A percentile compares a stretch with the other conserved stretches of the same genome.
Evolutionary conservation across 73 alveolate genomes (phyloP).

Genomic region (Symbiodinium pilosum): DNA sequence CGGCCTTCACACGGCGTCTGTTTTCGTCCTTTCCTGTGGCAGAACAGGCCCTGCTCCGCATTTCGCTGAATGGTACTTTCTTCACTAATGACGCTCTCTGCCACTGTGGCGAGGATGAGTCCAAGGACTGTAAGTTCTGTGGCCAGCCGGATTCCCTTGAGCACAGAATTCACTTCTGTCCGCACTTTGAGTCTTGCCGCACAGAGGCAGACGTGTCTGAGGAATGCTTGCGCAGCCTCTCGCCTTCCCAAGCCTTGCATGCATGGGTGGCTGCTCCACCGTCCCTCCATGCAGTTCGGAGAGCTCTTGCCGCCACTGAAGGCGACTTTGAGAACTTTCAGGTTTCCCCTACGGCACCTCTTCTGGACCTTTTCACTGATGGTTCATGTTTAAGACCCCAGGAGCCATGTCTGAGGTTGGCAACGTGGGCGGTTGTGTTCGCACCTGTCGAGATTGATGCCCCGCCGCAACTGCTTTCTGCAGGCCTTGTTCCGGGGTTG

Average conservation of each 20-base stretch:
- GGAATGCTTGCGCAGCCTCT: too few relatives aligned
- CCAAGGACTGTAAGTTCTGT: background rate
- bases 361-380: background rate
- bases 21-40: background rate
- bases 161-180: background rate
- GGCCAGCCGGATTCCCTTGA: background rate
- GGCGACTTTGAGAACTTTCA: background rate
- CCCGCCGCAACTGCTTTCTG: background rate
- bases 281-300: background rate
- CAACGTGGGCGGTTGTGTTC: background rate
- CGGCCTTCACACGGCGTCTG: background rate
- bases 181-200: background rate
- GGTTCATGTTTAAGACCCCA: background rate
- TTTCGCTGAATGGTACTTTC: background rate
- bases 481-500: background rate
- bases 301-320: background rate
- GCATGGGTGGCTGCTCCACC: background rate
- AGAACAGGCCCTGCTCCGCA: background rate
- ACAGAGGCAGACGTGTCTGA: background rate
- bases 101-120: background rate
- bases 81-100: background rate
- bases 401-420: background rate
- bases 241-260: background rate
- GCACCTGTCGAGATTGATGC: background rate
- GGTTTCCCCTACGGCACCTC: too few relatives aligned